phyloP scores from a whole-genome alignment of 2,329 filamentous ascomycete species.

The Talaromyces atroroseus region DNA sequence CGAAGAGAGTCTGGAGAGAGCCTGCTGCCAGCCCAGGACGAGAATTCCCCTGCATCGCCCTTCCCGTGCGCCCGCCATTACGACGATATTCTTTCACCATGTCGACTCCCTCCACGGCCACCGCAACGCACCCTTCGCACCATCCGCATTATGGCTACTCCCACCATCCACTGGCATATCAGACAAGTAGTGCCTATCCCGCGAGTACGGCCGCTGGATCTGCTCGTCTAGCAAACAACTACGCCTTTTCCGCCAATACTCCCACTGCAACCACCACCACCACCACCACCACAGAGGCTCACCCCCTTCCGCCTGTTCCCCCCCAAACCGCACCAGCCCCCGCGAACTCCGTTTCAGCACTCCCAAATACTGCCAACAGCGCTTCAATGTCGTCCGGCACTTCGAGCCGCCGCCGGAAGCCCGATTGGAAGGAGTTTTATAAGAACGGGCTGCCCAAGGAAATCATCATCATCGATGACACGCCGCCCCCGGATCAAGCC shows the following conservation, averaged over 20 bases:
- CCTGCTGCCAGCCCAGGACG: neutral
- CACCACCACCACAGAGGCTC: slow-evolving; percentile 18
- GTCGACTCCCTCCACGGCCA: slow-evolving; percentile 77
- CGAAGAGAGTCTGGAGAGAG: neutral
- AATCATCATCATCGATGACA: slow-evolving; percentile 74
- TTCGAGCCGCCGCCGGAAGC: slow-evolving; percentile 49
- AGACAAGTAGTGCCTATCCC: slow-evolving; percentile 50
- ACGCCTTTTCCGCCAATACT: slow-evolving; percentile 36
- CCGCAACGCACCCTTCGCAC: slow-evolving; percentile 65
- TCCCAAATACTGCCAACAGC: slow-evolving; percentile 17
- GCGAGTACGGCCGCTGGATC: slow-evolving; percentile 27
- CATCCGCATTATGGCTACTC: slow-evolving; percentile 61
- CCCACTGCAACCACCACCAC: slow-evolving; percentile 26
- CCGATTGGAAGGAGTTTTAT: slow-evolving; percentile 77
- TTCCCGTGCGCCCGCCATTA: neutral
- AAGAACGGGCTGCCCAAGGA: slow-evolving; percentile 78
- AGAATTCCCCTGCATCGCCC: neutral
- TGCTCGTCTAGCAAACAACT: slow-evolving; percentile 39
- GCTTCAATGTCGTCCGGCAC: slow-evolving; percentile 38
- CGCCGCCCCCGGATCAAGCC: slow-evolving; percentile 46
- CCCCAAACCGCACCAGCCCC: slow-evolving; percentile 35
- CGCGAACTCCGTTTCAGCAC: slow-evolving; percentile 25
- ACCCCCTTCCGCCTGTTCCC: slow-evolving; percentile 29
- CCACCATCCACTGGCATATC: slow-evolving; percentile 49
- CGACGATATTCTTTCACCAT: slow-evolving; percentile 43